Base-by-base conservation (phyloP, 192 early-diverging fungal species). In the Umbelopsis isabellina region DNA sequence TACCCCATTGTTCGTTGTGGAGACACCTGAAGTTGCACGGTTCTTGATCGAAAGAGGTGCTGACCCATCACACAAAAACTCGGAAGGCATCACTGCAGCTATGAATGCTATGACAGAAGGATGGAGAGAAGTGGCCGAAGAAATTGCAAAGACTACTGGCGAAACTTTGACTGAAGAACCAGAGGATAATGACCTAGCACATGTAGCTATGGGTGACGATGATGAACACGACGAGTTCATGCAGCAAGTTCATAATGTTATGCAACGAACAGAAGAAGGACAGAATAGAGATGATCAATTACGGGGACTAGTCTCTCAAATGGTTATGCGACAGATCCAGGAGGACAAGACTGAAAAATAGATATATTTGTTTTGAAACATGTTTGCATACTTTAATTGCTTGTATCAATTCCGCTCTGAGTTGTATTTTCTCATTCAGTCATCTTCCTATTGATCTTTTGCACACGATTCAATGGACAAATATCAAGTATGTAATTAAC, bases 1-100 rank as follows among this genome's bases (percentile, higher is more conserved):
- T 70, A 94, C 93, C 25, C 92, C 93, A 7, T 80, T 96, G 46
- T 92, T 90, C 70, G 84, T 90, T 13, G 86, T 83, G 58, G 93
- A 93, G 67, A 87, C 89, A 49, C 81, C 84, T 13, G 88, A 85
- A n/a, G 86, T 86, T 46, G 93, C 91, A 23, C 48, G 84, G 68
- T 74, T 88, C 25, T 73, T 96, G 33, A 69, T 94, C 37, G 83
- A 87, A 50, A 78, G 82, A 30, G 93, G 94, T 13, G 93, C 93
- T 9, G 88, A 93, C 70, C 76, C 87, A 13, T 77, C 66, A 1
- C 75, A 70, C 51, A 55, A 68, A 45, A 97, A 97, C 72, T 68
- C 82, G 20, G 88, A 92, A 44, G 88, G 89, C 27, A n/a, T 68
- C 80, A 46, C 79, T 23, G 41, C 87, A 16, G 82, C 81, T n/a